Conservation (phyloP, 306 rosid species). For the Rosa chinensis region DNA sequence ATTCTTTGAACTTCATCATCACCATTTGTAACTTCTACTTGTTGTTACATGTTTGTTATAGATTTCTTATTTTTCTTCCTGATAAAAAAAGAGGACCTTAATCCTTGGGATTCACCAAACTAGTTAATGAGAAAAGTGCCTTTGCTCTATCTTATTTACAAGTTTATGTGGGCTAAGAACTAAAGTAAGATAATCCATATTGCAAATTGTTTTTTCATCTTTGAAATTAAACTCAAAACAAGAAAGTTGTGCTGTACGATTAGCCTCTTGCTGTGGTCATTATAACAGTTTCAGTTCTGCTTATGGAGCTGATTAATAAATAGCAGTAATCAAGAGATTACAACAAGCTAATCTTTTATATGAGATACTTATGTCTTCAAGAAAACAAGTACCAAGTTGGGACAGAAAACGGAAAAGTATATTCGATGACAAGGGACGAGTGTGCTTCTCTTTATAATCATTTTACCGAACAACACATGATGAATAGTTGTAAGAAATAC, state of each 20-base stretch:
- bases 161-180: neutral
- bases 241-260: neutral
- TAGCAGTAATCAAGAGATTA: neutral
- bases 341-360: neutral
- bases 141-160: neutral
- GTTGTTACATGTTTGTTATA: slow-evolving; percentile 8
- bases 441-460: no score
- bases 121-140: neutral
- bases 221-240: neutral
- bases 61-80: slow-evolving; percentile 23
- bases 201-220: neutral
- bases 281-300: neutral
- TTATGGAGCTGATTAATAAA: neutral
- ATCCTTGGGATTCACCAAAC: neutral
- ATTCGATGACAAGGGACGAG: no score
- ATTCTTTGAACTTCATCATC: slow-evolving; percentile 27
- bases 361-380: neutral
- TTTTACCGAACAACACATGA: no score
- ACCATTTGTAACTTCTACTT: slow-evolving; percentile 22
- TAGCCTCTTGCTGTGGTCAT: neutral
- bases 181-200: neutral
- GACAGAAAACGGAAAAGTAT: no score
- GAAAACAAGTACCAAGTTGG: neutral
- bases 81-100: slow-evolving; percentile 22
- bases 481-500: no score